Percentiles rank a stretch among this genome's conserved stretches.
Evolutionary conservation across 495 filamentous ascomycete species (phyloP).

Genomic region (Cudoniella acicularis): DNA sequence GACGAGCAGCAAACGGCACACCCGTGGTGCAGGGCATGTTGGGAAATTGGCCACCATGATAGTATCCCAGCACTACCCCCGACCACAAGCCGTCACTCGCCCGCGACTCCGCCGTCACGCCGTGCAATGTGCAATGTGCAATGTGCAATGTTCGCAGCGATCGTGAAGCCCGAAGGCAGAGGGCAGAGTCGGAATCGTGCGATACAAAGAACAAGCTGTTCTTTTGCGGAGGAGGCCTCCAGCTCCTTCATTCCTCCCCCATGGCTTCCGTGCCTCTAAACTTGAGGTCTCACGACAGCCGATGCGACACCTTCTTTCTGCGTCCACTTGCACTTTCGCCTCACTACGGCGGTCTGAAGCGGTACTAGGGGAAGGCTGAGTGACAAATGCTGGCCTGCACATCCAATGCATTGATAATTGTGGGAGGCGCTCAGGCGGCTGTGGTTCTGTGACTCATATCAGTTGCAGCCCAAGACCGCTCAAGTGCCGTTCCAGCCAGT

Average conservation of each 20-base stretch:
- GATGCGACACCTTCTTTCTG: slow-evolving; percentile 1
- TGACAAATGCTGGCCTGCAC: not conserved
- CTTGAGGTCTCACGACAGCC: not conserved
- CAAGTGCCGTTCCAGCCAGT: not conserved
- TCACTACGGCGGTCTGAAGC: not conserved
- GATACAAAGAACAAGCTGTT: not conserved
- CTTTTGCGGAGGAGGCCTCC: not conserved
- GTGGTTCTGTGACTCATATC: not conserved
- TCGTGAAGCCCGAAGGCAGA: not conserved
- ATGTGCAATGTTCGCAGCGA: too few relatives aligned
- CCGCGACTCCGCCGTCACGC: too few relatives aligned
- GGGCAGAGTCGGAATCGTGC: not conserved
- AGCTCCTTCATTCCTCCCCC: not conserved
- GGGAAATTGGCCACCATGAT: not conserved
- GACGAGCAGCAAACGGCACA: not conserved
- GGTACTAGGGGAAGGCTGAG: not conserved
- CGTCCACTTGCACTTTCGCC: too few relatives aligned
- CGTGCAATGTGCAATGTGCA: too few relatives aligned
- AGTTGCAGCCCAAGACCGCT: not conserved
- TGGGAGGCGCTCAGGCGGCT: too few relatives aligned
- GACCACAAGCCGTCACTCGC: too few relatives aligned
- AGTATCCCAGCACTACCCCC: too few relatives aligned
- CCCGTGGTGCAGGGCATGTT: not conserved
- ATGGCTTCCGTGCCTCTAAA: not conserved
- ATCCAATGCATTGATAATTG: not conserved